Evolutionary conservation across 2,329 filamentous ascomycete species (phyloP).

Genomic region (Parasarocladium wereldwijsianum): DNA sequence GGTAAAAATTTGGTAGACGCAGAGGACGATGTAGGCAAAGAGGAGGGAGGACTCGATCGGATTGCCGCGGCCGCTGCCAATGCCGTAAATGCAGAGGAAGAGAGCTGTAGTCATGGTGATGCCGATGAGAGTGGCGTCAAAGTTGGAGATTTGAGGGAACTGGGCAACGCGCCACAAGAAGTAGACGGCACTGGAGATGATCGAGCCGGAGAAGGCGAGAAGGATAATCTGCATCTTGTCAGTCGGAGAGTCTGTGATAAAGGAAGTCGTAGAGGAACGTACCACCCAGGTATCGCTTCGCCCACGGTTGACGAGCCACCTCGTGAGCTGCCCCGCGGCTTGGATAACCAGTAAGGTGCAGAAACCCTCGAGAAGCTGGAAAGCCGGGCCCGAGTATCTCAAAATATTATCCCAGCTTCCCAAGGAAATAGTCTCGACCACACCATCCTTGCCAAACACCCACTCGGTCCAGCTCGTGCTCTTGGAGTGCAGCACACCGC

Average conservation of each 20-base stretch:
- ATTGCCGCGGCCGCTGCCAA: slow-evolving; percentile 85
- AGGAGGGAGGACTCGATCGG: slow-evolving; percentile 88
- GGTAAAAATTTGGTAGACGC: slow-evolving; percentile 98
- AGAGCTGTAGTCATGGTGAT: slow-evolving; percentile 84
- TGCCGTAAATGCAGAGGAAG: slow-evolving; percentile 86
- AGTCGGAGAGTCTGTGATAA: slow-evolving; percentile 1
- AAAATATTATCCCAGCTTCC: slow-evolving; percentile 81
- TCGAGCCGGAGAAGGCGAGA: slow-evolving; percentile 72
- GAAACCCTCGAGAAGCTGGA: slow-evolving; percentile 91
- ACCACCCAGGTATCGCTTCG: slow-evolving; percentile 96
- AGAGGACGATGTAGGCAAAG: slow-evolving; percentile 95
- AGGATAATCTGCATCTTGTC: slow-evolving; percentile 70
- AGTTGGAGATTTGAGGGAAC: slow-evolving; percentile 84
- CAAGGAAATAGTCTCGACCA: slow-evolving; percentile 67
- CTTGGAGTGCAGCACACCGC: slow-evolving; percentile 45
- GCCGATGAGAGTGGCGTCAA: slow-evolving; percentile 85
- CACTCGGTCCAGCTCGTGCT: slow-evolving; percentile 62
- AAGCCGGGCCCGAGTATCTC: slow-evolving; percentile 82
- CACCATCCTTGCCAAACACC: slow-evolving; percentile 74
- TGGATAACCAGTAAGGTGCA: slow-evolving; percentile 94
- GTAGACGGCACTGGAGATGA: slow-evolving; percentile 88
- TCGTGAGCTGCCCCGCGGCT: slow-evolving; percentile 81
- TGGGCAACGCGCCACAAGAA: slow-evolving; percentile 91
- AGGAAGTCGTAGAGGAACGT: slow-evolving; percentile 20
- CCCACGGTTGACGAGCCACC: slow-evolving; percentile 87